Evolutionary conservation across 495 filamentous ascomycete genomes (phyloP), one percentile per base, ranked within the genome.

Genomic region (Aspergillus ostianus): DNA sequence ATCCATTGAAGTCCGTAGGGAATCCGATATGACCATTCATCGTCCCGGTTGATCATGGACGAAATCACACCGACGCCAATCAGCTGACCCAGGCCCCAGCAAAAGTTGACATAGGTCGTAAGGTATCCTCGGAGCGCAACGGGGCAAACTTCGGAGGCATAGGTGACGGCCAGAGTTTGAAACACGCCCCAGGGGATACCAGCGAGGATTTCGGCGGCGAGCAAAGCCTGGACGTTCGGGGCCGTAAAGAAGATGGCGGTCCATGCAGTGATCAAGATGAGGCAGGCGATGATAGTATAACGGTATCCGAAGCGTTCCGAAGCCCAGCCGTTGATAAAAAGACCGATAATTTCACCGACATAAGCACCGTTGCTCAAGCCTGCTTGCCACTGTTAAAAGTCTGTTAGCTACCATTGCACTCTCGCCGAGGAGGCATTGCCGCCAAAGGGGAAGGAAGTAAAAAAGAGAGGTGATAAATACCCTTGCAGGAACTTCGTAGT

Each of bases 121-220:
- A 92, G 67, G 66, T 90, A 91, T 19, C 85, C 83, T 26, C 90
- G 83, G 60, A 93, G 80, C 17, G 84, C 81, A 4, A 90, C 84
- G 6, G 90, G 90, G 63, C 84, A 88, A 44, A 91, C 87, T 66
- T 93, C 90, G 51, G 88, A 90, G 47, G 89, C 90, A 60, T 92
- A 93, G 2, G 89, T 91, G 70, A 89, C 87, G 52, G 87, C 89
- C 29, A 89, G 73, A 1, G 90, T 92, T 71, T 92, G 89, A 73
- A 91, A 91, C 30, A 93, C 85, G 61, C 90, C 90, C 89, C 89
- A 92, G 46, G 87, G 86, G 61, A 92, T 85, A 65, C 90, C 89
- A 58, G 86, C 87, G 9, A 93, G 76, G 58, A 92, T 90, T 71
- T 91, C 89, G 8, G 84, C 89, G 8, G 87, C 84, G 20, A 90